Evolutionary conservation across 116 monocot genomes (phyloP), one percentile per base, ranked within the genome.

Genomic region (Papilionanthe hybrid): DNA sequence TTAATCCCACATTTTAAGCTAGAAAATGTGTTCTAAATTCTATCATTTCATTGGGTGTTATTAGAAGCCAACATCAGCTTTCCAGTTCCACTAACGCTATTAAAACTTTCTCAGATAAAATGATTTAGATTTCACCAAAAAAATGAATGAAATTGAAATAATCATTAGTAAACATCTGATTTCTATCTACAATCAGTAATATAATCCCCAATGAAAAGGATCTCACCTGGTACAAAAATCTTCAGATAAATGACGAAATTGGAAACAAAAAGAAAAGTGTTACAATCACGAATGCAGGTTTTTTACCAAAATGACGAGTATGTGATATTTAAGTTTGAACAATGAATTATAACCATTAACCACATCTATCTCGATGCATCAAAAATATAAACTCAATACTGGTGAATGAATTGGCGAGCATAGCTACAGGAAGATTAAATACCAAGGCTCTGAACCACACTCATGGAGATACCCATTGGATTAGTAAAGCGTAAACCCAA

Each of bases 371-470:
- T 56, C 18, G 55, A 49, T 20, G 28, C 9, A 55, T 37, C 7
- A 45, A 77, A 50, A 53, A 17, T 53, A 53, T 0, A 53, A 53
- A 53, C 53, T 53, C 53, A 13, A 53, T 15, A 53, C 53, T 53
- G 53, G 4, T 53, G 53, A 53, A 53, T 53, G 17, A 53, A 53
- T 53, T 53, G 53, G 53, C 2, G 15, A 53, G 15, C 17, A 53
- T 15, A 53, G 53, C 53, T 17, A 53, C 17, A 53, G 17, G 49
- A 37, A 42, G 23, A 7, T 11, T 42, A 12, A 49, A 60, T 81
- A 81, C 81, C 81, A 22, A 81, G n/a, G 56, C 74, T 81, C 72
- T 73, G 73, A 22, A 81, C 42, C 43, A 81, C 27, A 58, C 81
- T 75, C 30, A 81, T 12, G n/a, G 75, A 12, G 42, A 75, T 27